These are phyloP conservation scores for Dactylellina haptotyla DNA, from an alignment of 2,329 filamentous ascomycete species.

Conservation along the genomic window DNA sequence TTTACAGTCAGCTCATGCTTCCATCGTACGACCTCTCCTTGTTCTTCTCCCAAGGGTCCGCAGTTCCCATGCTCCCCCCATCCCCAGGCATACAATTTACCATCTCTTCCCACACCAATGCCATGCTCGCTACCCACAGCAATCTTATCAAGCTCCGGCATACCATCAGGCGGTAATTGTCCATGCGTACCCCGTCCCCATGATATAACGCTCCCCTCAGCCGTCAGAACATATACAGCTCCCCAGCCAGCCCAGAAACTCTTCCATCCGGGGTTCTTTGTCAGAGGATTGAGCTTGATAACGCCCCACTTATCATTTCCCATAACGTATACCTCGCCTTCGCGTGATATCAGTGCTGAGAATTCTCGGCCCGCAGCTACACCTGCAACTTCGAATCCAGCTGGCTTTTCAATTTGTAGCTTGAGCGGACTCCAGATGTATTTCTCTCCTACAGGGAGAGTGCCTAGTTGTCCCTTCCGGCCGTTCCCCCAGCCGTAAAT, in stretches of 20 bases:
- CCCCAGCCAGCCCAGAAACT: constrained; percentile 80
- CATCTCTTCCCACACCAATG: constrained; percentile 72
- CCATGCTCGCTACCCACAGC: constrained; percentile 90
- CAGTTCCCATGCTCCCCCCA: constrained; percentile 99
- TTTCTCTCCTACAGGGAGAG: constrained; percentile 62
- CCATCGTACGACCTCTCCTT: constrained; percentile 70
- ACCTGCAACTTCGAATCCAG: constrained; percentile 70
- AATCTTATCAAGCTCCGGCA: constrained; percentile 72
- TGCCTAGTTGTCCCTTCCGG: constrained; percentile 83
- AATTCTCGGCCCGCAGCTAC: constrained; percentile 87
- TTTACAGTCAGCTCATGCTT: constrained; percentile 74
- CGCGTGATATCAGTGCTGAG: constrained; percentile 73
- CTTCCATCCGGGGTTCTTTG: constrained; percentile 4
- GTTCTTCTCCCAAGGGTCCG: constrained; percentile 71
- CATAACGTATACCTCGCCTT: constrained; percentile 73
- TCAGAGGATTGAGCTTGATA: constrained; percentile 53
- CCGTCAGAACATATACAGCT: constrained; percentile 75
- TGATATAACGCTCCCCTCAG: constrained; percentile 70
- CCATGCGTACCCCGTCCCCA: constrained; percentile 91
- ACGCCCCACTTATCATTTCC: constrained; percentile 80
- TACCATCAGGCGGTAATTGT: constrained; percentile 73
- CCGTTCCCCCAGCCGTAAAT: constrained; percentile 90
- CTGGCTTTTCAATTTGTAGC: constrained; percentile 66
- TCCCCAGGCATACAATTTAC: constrained; percentile 78
- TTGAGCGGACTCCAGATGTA: constrained; percentile 71